phyloP scores from a whole-genome alignment of 2,329 filamentous ascomycete genomes.

The Alternaria brassicicola region DNA sequence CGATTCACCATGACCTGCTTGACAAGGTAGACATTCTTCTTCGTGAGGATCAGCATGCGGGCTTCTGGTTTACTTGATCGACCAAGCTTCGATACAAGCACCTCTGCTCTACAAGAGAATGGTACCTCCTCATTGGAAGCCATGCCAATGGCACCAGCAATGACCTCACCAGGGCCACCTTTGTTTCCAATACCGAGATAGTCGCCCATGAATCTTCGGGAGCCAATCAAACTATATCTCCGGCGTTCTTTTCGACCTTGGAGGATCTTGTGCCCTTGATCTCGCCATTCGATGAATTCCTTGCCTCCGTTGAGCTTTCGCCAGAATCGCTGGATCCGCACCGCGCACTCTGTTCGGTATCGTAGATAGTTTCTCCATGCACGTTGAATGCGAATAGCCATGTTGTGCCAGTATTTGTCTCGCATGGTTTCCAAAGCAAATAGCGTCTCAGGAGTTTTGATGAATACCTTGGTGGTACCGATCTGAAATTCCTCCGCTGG shows the following conservation, averaged over 20 bases:
- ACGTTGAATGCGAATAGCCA: conserved; percentile 96
- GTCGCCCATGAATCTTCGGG: conserved; percentile 89
- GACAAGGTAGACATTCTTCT: conserved; percentile 85
- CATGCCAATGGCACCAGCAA: conserved; percentile 76
- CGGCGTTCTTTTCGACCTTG: conserved; percentile 87
- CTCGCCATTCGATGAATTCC: conserved; percentile 85
- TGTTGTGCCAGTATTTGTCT: conserved; percentile 98
- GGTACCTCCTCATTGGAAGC: conserved; percentile 74
- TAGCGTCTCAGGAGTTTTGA: conserved; percentile 95
- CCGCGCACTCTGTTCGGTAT: conserved; percentile 90
- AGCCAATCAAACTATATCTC: conserved; percentile 88
- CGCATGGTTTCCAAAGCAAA: conserved; percentile 98
- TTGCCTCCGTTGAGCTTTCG: conserved; percentile 88
- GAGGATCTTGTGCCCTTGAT: conserved; percentile 83
- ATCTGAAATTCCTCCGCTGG: conserved; percentile 96
- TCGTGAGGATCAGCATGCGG: conserved; percentile 82
- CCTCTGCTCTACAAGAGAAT: conserved; percentile 90
- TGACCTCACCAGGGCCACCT: conserved; percentile 78
- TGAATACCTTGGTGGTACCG: conserved; percentile 95
- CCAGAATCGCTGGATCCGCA: conserved; percentile 94
- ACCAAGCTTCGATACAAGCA: conserved; percentile 92
- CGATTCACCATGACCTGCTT: conserved; percentile 82
- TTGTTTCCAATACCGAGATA: conserved; percentile 87
- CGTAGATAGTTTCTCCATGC: conserved; percentile 96
- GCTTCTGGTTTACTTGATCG: conserved; percentile 93